phyloP scores from a whole-genome alignment of 1,284 basidiomycete species.

The Tilletiaria anomala region DNA sequence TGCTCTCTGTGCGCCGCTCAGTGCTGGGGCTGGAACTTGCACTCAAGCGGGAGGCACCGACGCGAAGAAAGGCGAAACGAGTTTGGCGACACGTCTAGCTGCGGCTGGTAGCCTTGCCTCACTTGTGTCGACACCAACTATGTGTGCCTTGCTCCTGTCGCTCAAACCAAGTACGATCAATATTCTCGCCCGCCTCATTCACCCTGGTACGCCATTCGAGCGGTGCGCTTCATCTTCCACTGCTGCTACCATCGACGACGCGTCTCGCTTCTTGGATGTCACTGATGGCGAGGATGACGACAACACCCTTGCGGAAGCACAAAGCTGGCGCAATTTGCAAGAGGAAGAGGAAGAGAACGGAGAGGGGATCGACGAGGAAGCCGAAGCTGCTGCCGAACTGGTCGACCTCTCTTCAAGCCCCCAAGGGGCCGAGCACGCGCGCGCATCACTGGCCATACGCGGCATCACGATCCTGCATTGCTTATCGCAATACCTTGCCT shows the following conservation, averaged over 20 bases:
- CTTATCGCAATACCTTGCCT: conserved; percentile 1
- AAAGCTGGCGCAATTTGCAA: neutral
- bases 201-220: neutral
- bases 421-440: neutral
- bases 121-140: conserved; percentile 50
- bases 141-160: conserved; percentile 5
- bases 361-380: neutral
- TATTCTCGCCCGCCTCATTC: neutral
- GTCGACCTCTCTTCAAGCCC: neutral
- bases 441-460: neutral
- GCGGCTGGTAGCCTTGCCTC: conserved; percentile 72
- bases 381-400: neutral
- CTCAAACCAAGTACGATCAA: neutral
- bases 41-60: too few relatives aligned
- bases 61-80: neutral
- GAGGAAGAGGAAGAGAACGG: neutral
- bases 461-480: conserved; percentile 1
- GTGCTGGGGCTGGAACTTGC: neutral
- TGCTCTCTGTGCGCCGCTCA: neutral
- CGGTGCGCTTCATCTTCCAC: neutral
- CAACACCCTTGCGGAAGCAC: neutral
- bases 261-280: neutral
- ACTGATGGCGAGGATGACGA: conserved; percentile 3
- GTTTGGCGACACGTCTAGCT: conserved; percentile 58
- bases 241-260: conserved; percentile 30